These are phyloP conservation scores for Nicotiana knightiana DNA, from an alignment of 257 asterid species.

Conservation along the genomic window DNA sequence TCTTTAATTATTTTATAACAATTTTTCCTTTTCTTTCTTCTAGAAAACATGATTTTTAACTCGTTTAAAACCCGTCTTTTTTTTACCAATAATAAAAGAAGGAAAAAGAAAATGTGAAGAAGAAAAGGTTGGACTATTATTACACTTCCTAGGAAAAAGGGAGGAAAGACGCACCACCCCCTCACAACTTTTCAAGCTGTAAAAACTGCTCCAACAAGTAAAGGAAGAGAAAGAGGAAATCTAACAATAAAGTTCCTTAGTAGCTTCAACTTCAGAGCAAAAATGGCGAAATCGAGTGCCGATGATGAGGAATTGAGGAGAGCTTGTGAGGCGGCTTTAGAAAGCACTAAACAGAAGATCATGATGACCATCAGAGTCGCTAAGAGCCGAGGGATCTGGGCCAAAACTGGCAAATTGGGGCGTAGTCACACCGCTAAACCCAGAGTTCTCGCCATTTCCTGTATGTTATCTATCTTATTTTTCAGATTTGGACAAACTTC, in stretches of 20 bases:
- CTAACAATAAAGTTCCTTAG: neutral
- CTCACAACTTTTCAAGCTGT: neutral
- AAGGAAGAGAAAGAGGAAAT: neutral
- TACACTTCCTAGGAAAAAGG: neutral
- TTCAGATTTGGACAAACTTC: neutral
- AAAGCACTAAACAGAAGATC: constrained; percentile 68
- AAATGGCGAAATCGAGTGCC: constrained; percentile 98
- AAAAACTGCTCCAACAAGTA: neutral
- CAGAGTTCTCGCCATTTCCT: constrained; percentile 36
- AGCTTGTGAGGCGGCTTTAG: constrained; percentile 90
- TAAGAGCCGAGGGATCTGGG: constrained; percentile 86
- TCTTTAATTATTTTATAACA: no score
- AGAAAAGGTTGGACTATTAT: neutral
- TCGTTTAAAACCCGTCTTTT: neutral
- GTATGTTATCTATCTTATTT: neutral
- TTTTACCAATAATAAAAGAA: neutral
- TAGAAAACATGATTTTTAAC: neutral
- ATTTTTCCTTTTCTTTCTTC: no score
- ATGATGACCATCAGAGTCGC: constrained; percentile 90
- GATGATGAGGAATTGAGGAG: constrained; percentile 92
- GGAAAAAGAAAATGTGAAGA: neutral
- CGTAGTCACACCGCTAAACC: constrained; percentile 93
- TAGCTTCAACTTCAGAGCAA: neutral
- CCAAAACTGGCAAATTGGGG: constrained; percentile 69
- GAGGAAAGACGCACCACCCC: neutral